phyloP scores from a whole-genome alignment of 176 grass and related monocot species.

The Poa annua region DNA sequence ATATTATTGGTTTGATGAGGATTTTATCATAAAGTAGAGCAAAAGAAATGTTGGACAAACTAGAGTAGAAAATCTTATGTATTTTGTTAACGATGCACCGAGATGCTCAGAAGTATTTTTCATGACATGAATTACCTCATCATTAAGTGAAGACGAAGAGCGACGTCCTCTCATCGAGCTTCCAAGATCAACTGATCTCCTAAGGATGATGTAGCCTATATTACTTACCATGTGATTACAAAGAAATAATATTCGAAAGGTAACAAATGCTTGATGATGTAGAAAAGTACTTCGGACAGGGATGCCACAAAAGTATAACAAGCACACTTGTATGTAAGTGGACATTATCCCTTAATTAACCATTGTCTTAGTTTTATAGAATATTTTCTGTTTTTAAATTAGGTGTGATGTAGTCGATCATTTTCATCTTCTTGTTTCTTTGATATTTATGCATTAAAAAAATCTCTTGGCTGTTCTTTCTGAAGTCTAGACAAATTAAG shows the following conservation, averaged over 20 bases:
- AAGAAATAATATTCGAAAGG: conserved; percentile 34
- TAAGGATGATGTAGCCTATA: conserved; percentile 55
- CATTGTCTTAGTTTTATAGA: background rate
- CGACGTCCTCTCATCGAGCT: conserved; percentile 60
- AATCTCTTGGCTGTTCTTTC: background rate
- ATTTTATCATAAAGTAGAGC: background rate
- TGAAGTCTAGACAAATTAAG: background rate
- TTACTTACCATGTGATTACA: conserved; percentile 47
- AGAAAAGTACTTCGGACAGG: background rate
- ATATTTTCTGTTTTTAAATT: background rate
- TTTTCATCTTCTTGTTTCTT: background rate
- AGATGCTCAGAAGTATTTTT: background rate
- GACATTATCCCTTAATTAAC: background rate
- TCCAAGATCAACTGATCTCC: conserved; percentile 95
- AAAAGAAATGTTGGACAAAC: conserved; percentile 14
- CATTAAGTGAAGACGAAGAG: conserved; percentile 69
- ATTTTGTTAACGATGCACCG: background rate
- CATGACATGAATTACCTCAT: conserved; percentile 72
- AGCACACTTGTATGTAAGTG: background rate
- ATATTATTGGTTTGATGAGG: conserved; percentile 33
- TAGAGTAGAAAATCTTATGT: background rate
- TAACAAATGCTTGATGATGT: conserved; percentile 38
- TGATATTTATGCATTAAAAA: background rate
- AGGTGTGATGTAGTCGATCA: conserved; percentile 15
- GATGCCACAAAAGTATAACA: background rate